phyloP scores from a whole-genome alignment of 2,329 filamentous ascomycete species.

The Chaetomium sp. region DNA sequence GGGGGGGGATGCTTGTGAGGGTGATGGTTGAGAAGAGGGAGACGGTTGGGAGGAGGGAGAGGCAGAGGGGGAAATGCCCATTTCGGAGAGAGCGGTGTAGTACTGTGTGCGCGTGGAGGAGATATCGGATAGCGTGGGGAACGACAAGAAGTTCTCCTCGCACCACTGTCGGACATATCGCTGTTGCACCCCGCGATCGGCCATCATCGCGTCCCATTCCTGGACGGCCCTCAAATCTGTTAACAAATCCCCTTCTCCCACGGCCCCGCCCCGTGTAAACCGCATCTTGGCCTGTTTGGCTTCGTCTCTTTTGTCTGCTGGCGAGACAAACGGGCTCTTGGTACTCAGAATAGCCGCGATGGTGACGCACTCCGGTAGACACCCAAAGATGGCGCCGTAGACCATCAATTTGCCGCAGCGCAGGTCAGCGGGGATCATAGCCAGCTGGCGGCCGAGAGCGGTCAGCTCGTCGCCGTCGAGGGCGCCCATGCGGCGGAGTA shows the following conservation, averaged over 20 bases:
- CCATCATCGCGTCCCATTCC: constrained; percentile 66
- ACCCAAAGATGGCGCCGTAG: constrained; percentile 89
- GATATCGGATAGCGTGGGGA: constrained; percentile 81
- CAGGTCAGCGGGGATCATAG: constrained; percentile 89
- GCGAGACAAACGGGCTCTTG: constrained; percentile 78
- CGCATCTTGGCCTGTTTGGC: constrained; percentile 67
- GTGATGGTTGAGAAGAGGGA: neutral
- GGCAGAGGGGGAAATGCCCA: constrained; percentile 53
- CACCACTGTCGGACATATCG: constrained; percentile 70
- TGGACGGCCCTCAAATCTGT: constrained; percentile 82
- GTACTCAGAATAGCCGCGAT: constrained; percentile 91
- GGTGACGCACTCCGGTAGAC: constrained; percentile 78
- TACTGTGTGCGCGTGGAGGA: constrained; percentile 81
- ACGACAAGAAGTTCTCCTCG: constrained; percentile 75
- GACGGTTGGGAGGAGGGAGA: neutral
- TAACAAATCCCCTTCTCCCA: constrained; percentile 71
- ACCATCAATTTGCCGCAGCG: constrained; percentile 93
- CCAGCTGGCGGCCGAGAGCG: constrained; percentile 84
- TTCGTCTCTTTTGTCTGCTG: constrained; percentile 74
- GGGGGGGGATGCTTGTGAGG: constrained; percentile 31
- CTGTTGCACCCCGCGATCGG: constrained; percentile 47
- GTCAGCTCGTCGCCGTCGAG: constrained; percentile 82
- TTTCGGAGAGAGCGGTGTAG: constrained; percentile 75
- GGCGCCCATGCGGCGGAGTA: constrained; percentile 80
- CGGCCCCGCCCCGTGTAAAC: constrained; percentile 54